Percentiles rank a stretch among this genome's conserved stretches.
phyloP scores from a whole-genome alignment of 2,329 filamentous ascomycete genomes.

The Neofusicoccum umdonicola region DNA sequence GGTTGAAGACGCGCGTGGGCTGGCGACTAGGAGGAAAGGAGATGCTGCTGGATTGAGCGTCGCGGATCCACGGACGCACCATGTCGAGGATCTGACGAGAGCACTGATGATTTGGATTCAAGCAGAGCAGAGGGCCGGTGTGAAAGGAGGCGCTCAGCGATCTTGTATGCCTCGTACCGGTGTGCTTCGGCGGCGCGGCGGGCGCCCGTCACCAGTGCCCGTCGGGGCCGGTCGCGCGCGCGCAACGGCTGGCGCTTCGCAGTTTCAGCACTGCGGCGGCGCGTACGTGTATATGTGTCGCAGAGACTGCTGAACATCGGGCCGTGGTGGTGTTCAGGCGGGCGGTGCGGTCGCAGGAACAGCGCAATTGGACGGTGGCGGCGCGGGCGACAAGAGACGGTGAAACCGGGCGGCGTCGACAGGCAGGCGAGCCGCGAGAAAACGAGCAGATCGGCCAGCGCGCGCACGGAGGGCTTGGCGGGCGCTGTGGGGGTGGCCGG shows the following conservation, averaged over 20 bases:
- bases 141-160: conserved; percentile 1
- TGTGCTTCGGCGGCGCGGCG: background rate
- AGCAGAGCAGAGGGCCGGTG: background rate
- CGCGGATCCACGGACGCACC: background rate
- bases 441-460: conserved; percentile 3
- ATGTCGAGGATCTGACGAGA: background rate
- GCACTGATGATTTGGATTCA: conserved; percentile 8
- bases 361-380: background rate
- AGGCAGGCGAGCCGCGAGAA: background rate
- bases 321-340: background rate
- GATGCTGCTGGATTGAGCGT: conserved; percentile 10
- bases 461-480: background rate
- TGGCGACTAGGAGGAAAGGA: background rate
- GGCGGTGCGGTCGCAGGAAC: background rate
- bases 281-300: conserved; percentile 11
- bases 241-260: background rate
- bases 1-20: background rate
- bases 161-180: conserved; percentile 2
- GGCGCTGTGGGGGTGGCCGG: background rate
- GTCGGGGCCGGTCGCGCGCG: background rate
- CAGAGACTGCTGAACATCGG: background rate
- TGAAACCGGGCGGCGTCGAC: conserved; percentile 3
- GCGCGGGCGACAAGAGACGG: conserved; percentile 7
- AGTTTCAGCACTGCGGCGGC: background rate
- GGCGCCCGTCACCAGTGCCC: background rate